These are phyloP conservation scores for Cadophora luteo-olivacea DNA, from an alignment of 2,329 filamentous ascomycete genomes.

Conservation along the genomic window DNA sequence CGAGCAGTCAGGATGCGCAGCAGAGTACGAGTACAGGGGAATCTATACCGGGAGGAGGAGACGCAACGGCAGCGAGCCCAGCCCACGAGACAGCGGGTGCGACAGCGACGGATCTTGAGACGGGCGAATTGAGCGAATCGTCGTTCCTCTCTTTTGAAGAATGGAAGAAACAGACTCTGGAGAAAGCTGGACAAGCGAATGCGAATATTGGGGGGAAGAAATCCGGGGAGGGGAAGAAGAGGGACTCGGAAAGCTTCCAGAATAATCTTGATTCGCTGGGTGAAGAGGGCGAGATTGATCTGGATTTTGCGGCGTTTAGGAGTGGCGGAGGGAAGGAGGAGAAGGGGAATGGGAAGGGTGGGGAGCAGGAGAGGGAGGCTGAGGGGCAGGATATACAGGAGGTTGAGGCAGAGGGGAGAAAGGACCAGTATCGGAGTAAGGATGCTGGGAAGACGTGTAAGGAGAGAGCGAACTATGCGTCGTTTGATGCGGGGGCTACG, in stretches of 20 bases:
- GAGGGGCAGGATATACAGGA: conserved; percentile 36
- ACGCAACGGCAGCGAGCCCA: conserved; percentile 18
- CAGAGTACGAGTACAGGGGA: conserved; percentile 12
- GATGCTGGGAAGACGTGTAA: conserved; percentile 98
- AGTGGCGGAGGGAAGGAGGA: conserved; percentile 38
- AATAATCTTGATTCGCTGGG: conserved; percentile 80
- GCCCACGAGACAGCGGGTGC: conserved; percentile 23
- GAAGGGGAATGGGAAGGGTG: conserved; percentile 31
- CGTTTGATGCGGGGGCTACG: conserved; percentile 94
- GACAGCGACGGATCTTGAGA: conserved; percentile 32
- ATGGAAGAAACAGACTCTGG: conserved; percentile 94
- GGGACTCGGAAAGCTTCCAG: conserved; percentile 61
- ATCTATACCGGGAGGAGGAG: not conserved
- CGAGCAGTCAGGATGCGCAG: not conserved
- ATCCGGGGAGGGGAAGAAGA: conserved; percentile 53
- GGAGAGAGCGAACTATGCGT: conserved; percentile 96
- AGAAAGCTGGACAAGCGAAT: conserved; percentile 80
- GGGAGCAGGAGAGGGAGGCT: conserved; percentile 23
- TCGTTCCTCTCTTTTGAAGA: conserved; percentile 97
- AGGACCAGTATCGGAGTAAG: conserved; percentile 69
- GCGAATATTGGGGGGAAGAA: conserved; percentile 67
- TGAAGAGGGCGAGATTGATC: conserved; percentile 86
- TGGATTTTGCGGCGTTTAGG: conserved; percentile 72
- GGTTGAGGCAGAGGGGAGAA: conserved; percentile 39
- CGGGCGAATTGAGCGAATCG: conserved; percentile 56